These are phyloP conservation scores for Bromus sterilis DNA, from an alignment of 176 grass and related monocot genomes.

Conservation along the genomic window DNA sequence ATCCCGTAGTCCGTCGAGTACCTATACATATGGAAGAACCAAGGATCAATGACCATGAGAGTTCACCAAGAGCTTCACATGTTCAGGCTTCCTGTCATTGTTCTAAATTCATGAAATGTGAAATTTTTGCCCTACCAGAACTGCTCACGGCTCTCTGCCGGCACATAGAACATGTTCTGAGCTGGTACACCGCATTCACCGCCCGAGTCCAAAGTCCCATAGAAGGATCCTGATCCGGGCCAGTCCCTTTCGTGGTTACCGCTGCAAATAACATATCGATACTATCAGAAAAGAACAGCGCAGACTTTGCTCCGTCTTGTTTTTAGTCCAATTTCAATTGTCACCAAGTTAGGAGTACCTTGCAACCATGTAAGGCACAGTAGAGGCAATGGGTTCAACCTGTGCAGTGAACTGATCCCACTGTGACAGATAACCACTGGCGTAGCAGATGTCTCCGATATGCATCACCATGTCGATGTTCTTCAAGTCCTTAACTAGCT, in stretches of 20 bases:
- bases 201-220: conserved; percentile 73
- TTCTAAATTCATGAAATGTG: background rate
- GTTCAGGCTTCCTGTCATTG: background rate
- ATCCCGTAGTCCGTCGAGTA: conserved; percentile 72
- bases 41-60: background rate
- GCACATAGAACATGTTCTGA: conserved; percentile 90
- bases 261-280: conserved; percentile 34
- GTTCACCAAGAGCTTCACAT: background rate
- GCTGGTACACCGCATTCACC: conserved; percentile 87
- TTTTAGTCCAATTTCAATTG: background rate
- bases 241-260: conserved; percentile 96
- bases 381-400: conserved; percentile 74
- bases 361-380: conserved; percentile 83
- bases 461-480: conserved; percentile 88
- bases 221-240: conserved; percentile 92
- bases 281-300: conserved; percentile 9
- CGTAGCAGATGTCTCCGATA: conserved; percentile 77
- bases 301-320: background rate
- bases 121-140: conserved; percentile 50
- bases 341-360: conserved; percentile 24
- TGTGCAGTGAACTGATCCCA: conserved; percentile 97
- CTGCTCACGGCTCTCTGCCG: conserved; percentile 71
- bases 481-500: conserved; percentile 72
- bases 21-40: conserved; percentile 6
- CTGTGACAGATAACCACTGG: conserved; percentile 90